Percentiles rank a stretch among this genome's conserved stretches.
Evolutionary conservation across 768 basidiomycete species (phyloP).

Genomic region (Termitomyces sp.): DNA sequence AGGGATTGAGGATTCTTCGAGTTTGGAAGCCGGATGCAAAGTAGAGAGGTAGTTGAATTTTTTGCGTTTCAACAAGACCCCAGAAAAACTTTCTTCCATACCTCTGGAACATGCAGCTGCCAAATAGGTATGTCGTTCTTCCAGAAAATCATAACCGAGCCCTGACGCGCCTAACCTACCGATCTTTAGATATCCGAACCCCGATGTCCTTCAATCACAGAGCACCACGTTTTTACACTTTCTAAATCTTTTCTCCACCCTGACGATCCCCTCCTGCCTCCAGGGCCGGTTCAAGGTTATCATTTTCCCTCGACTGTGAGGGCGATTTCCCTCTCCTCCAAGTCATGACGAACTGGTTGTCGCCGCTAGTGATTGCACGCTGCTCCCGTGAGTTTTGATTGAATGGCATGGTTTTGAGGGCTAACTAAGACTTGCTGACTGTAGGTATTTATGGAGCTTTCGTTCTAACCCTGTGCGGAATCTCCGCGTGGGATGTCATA

Average conservation of each 20-base stretch:
- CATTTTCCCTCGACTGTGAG: background rate
- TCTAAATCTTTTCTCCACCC: background rate
- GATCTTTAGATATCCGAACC: background rate
- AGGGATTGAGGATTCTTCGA: background rate
- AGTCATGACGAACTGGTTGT: slow-evolving; percentile 18
- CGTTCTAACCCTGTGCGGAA: slow-evolving; percentile 23
- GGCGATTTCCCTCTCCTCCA: background rate
- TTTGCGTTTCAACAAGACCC: background rate
- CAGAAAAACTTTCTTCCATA: background rate
- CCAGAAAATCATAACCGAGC: background rate
- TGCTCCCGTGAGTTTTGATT: slow-evolving; percentile 20
- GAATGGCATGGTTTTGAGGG: background rate
- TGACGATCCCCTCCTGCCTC: background rate
- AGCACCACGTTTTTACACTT: background rate
- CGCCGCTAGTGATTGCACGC: slow-evolving; percentile 21
- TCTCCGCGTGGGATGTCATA: slow-evolving; percentile 27
- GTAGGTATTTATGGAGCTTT: slow-evolving; percentile 27
- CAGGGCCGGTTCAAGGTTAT: background rate
- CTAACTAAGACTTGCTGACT: background rate
- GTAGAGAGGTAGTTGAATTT: background rate
- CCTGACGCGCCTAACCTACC: background rate
- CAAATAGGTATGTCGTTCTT: background rate
- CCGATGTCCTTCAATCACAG: background rate
- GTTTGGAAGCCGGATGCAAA: background rate
- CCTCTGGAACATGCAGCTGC: background rate